Base-by-base conservation (phyloP, 768 basidiomycete species). In the Cystobasidium ongulense region DNA sequence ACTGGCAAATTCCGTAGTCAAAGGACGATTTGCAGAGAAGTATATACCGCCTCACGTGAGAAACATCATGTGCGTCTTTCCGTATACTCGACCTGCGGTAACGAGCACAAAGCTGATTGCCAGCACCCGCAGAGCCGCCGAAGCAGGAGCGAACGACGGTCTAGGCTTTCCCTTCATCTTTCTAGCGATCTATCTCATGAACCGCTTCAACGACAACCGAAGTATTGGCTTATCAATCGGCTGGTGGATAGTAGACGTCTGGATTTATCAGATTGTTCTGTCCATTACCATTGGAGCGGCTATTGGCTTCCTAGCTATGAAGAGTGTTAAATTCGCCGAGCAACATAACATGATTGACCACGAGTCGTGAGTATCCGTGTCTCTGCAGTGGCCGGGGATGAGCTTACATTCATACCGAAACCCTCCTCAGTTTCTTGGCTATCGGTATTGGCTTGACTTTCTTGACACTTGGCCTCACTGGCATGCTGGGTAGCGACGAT, bases 71-170 rank as follows among this genome's bases (percentile, higher is more conserved):
- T 76, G 66, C 0, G 78, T 75, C 7, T 21, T 31, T n/a, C n/a
- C 21, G 7, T n/a, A 38, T 63, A 21, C 33, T 13, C 38, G 43
- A 17, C 29, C 8, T 23, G 73, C 35, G 25, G 11, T 11, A 17
- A 17, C 33, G 27, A 38, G 18, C 29, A 15, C 39, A 27, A 59
- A 15, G 57, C 18, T 36, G 27, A 11, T 53, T 27, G 33, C 2
- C 46, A 11, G 18, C 50, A 50, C 43, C 10, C 2, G 33, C 39
- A 36, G 53, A 59, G 79, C 82, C 11, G 81, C 80, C 0, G 83
- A 84, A 75, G 75, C 78, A 27, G 83, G 83, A 1, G 83, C 83
- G 0, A 84, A 83, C 74, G 83, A 84, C 65, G 83, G 82, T 15
- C 75, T 83, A 0, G 82, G 81, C 5, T 83, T 80, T 73, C 83